Percentiles rank a stretch among this genome's conserved stretches.
Evolutionary conservation across 2,329 filamentous ascomycete genomes (phyloP).

Genomic region (Daldinia sp.): DNA sequence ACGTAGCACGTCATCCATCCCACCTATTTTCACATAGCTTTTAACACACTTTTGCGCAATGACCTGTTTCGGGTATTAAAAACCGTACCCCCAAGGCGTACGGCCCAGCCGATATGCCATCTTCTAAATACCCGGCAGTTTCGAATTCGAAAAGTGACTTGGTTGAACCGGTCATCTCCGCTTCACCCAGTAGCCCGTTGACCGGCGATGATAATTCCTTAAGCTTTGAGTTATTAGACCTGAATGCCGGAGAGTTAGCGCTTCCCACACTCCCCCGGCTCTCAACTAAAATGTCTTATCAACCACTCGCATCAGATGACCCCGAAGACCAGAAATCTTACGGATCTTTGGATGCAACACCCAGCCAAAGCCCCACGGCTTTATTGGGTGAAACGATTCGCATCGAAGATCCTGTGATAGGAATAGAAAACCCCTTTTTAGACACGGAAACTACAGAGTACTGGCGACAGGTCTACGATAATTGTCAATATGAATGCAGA

Average conservation of each 20-base stretch:
- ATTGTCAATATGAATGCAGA: constrained; percentile 62
- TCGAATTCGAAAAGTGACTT: constrained; percentile 18
- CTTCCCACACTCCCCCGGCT: constrained; percentile 19
- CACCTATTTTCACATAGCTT: constrained; percentile 42
- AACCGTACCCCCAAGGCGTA: constrained; percentile 21
- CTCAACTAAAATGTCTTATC: constrained; percentile 42
- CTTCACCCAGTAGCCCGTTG: constrained; percentile 18
- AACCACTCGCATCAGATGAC: constrained; percentile 37
- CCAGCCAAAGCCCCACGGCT: constrained; percentile 26
- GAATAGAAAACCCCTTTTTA: constrained; percentile 50
- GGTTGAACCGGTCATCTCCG: constrained; percentile 12
- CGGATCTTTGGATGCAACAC: constrained; percentile 34
- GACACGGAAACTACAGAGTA: constrained; percentile 49
- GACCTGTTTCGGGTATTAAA: constrained; percentile 30
- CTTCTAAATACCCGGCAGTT: constrained; percentile 16
- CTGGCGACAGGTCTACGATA: constrained; percentile 54
- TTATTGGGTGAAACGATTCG: constrained; percentile 28
- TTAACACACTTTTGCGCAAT: constrained; percentile 20
- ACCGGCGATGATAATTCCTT: constrained; percentile 7
- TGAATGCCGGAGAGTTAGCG: constrained; percentile 18
- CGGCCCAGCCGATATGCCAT: constrained; percentile 30
- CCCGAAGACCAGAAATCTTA: constrained; percentile 40
- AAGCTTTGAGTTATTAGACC: constrained; percentile 34
- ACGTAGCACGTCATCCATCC: constrained; percentile 42
- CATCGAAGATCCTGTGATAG: constrained; percentile 26